Percentiles rank a stretch among this genome's conserved stretches.
Conservation (phyloP, 2,329 filamentous ascomycete genomes). For the Xylaria sp. region DNA sequence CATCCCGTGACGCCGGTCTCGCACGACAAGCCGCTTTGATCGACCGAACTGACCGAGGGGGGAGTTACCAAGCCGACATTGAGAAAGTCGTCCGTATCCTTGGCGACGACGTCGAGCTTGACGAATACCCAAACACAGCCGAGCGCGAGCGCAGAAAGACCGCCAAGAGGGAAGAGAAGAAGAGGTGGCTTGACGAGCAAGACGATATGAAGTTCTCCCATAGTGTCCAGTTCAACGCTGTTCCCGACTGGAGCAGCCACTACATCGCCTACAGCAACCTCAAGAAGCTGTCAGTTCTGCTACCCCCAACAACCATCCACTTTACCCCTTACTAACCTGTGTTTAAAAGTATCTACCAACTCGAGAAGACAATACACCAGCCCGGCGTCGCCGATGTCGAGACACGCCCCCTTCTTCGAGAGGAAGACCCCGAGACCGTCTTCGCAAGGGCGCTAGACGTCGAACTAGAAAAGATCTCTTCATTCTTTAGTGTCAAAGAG, state of each 20-base stretch:
- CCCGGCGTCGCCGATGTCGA: constrained; percentile 73
- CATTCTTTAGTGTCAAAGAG: constrained; percentile 91
- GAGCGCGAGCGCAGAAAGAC: constrained; percentile 39
- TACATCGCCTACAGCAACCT: constrained; percentile 99
- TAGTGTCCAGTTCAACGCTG: constrained; percentile 98
- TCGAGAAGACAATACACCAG: constrained; percentile 83
- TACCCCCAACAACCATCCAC: not conserved
- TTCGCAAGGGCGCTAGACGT: constrained; percentile 83
- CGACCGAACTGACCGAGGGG: constrained; percentile 37
- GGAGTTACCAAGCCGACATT: constrained; percentile 32
- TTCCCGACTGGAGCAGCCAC: constrained; percentile 98
- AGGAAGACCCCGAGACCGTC: constrained; percentile 76
- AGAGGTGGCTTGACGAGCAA: constrained; percentile 70
- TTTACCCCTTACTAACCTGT: not conserved
- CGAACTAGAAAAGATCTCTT: constrained; percentile 91
- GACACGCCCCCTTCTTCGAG: constrained; percentile 78
- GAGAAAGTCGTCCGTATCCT: not conserved
- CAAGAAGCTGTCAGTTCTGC: constrained; percentile 85
- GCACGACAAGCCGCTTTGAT: constrained; percentile 31
- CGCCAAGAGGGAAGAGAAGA: constrained; percentile 65
- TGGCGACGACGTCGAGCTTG: constrained; percentile 41
- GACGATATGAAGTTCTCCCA: constrained; percentile 99
- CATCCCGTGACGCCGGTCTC: constrained; percentile 34
- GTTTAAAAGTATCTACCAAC: constrained; percentile 78
- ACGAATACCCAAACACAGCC: constrained; percentile 41